These are phyloP conservation scores for Colletotrichum coccodes DNA, from an alignment of 2,329 filamentous ascomycete genomes.

Conservation along the genomic window DNA sequence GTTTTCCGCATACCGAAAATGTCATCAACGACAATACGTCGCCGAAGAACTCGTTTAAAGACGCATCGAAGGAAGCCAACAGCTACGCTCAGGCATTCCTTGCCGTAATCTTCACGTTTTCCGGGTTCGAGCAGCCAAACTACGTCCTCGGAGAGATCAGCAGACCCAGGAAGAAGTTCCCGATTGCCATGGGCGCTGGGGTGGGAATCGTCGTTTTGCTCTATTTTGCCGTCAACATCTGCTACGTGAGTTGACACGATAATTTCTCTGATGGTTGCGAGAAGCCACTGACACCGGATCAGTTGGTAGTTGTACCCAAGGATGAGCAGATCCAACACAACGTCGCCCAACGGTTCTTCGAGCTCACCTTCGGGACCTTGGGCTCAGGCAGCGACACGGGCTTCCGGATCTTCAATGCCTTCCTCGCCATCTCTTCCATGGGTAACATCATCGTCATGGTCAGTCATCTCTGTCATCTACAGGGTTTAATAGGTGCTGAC, in stretches of 20 bases:
- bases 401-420: slow-evolving; percentile 54
- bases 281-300: slow-evolving; percentile 41
- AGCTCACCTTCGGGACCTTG: slow-evolving; percentile 43
- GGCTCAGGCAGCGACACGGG: slow-evolving; percentile 38
- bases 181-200: slow-evolving; percentile 42
- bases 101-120: slow-evolving; percentile 52
- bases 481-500: not conserved
- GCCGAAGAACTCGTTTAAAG: slow-evolving; percentile 37
- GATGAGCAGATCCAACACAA: slow-evolving; percentile 34
- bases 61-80: slow-evolving; percentile 39
- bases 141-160: slow-evolving; percentile 47
- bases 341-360: slow-evolving; percentile 47
- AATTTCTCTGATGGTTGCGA: slow-evolving; percentile 41
- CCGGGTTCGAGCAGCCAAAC: slow-evolving; percentile 50
- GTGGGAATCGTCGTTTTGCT: slow-evolving; percentile 43
- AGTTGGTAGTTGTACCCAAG: slow-evolving; percentile 52
- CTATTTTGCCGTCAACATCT: slow-evolving; percentile 50
- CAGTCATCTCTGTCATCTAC: not conserved
- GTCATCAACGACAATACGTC: slow-evolving; percentile 40
- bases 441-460: slow-evolving; percentile 65
- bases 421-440: slow-evolving; percentile 63
- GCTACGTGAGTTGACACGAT: slow-evolving; percentile 42
- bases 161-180: slow-evolving; percentile 44
- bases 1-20: slow-evolving; percentile 37
- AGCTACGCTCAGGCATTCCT: slow-evolving; percentile 52